Conservation (phyloP, 352 stramenopile species). For the Elongisporangium undulatum region DNA sequence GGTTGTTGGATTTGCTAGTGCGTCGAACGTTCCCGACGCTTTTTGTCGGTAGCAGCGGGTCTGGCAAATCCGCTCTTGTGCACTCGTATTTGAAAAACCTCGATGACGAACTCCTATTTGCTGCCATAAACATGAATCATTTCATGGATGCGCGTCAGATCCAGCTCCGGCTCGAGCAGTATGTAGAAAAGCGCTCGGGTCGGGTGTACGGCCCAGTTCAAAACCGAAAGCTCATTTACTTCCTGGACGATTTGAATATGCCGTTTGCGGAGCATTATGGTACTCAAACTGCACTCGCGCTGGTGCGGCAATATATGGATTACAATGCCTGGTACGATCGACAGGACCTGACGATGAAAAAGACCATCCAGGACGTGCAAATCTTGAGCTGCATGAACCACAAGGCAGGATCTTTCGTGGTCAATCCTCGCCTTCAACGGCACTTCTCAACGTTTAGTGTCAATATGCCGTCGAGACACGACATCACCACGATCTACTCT, state of each 20-base stretch:
- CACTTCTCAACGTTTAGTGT: conserved; percentile 86
- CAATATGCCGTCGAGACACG: conserved; percentile 53
- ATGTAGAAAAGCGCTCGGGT: conserved; percentile 85
- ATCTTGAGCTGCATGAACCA: conserved; percentile 90
- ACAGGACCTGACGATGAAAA: conserved; percentile 81
- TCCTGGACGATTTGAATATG: conserved; percentile 91
- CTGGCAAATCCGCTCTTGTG: conserved; percentile 82
- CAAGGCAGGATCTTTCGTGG: conserved; percentile 83
- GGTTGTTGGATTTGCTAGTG: conserved; percentile 56
- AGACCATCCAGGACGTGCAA: conserved; percentile 86
- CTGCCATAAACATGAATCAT: conserved; percentile 78
- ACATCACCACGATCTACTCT: conserved; percentile 69
- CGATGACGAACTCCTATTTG: conserved; percentile 52
- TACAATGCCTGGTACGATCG: conserved; percentile 91
- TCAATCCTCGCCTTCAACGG: conserved; percentile 85
- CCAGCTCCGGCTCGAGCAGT: conserved; percentile 74
- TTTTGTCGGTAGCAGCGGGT: conserved; percentile 77
- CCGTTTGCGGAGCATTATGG: conserved; percentile 83
- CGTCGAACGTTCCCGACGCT: conserved; percentile 45
- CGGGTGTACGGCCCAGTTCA: conserved; percentile 79
- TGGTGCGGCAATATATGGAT: conserved; percentile 91
- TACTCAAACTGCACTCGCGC: conserved; percentile 85
- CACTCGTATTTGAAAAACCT: conserved; percentile 66
- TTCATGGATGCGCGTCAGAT: conserved; percentile 84
- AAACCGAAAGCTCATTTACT: conserved; percentile 84